Percentiles rank a stretch among this genome's conserved stretches.
Conservation (phyloP, 2,329 filamentous ascomycete species). For the Fusarium miscanthi region DNA sequence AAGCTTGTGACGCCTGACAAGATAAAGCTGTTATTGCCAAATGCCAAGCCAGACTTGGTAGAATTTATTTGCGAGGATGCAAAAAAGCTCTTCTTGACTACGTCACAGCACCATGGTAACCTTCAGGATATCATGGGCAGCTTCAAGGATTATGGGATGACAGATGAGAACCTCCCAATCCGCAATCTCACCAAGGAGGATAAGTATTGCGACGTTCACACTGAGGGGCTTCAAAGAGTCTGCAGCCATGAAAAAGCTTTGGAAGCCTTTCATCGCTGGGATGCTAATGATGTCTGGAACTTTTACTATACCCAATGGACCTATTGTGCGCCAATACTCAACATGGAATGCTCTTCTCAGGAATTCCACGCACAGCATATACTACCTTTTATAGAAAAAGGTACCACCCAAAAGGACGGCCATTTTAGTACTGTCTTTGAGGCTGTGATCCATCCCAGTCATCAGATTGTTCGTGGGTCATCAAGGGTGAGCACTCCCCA, state of each 20-base stretch:
- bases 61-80: not conserved
- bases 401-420: not conserved
- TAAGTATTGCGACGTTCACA: not conserved
- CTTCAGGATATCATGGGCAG: not conserved
- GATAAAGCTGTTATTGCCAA: not conserved
- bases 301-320: constrained; percentile 12
- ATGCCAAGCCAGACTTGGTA: not conserved
- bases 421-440: constrained; percentile 25
- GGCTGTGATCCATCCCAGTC: constrained; percentile 12
- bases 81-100: constrained; percentile 2
- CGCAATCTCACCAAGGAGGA: not conserved
- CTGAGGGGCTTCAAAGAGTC: not conserved
- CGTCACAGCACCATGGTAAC: not conserved
- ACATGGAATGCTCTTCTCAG: not conserved
- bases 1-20: not conserved
- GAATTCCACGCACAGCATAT: not conserved
- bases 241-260: constrained; percentile 2
- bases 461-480: not conserved
- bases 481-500: not conserved
- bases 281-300: not conserved
- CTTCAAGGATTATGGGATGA: not conserved
- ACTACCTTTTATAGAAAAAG: constrained; percentile 3
- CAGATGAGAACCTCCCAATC: constrained; percentile 6
- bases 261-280: constrained; percentile 9
- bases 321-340: constrained; percentile 7